A percentile compares a stretch with the other conserved stretches of the same genome.
Evolutionary conservation across 108 stramenopile species (phyloP).

Genomic region (Cyclotella choctawhatcheeana): DNA sequence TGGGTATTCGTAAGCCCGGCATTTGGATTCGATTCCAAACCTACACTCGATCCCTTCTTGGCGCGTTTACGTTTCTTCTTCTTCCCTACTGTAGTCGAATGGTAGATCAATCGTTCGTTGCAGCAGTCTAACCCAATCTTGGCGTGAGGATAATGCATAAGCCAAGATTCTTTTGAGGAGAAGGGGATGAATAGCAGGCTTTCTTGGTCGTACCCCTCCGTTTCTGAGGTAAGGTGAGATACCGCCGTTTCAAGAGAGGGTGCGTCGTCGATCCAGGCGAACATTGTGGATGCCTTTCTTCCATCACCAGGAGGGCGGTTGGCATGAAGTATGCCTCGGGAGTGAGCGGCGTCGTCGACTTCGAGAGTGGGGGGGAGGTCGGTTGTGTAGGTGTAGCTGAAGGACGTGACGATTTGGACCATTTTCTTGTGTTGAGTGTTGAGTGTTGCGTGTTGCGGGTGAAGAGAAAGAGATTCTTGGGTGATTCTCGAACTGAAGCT

Average conservation of each 20-base stretch:
- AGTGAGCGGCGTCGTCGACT: neutral
- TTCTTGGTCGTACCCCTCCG: neutral
- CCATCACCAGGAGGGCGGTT: neutral
- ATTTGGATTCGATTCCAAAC: neutral
- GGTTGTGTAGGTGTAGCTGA: neutral
- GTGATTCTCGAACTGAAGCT: no score
- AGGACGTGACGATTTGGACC: neutral
- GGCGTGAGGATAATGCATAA: neutral
- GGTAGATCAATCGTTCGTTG: neutral
- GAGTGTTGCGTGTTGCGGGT: no score
- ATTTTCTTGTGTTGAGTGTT: no score
- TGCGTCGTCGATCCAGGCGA: constrained; percentile 4
- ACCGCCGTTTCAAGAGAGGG: neutral
- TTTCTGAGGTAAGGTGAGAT: neutral
- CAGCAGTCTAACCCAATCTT: neutral
- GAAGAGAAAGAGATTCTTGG: no score
- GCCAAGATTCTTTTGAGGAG: neutral
- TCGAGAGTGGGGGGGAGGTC: neutral
- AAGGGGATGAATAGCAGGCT: neutral
- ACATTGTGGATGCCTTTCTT: neutral
- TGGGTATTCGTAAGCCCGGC: neutral
- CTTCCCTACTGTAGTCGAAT: neutral
- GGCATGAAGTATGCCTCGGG: neutral
- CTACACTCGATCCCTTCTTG: no score
- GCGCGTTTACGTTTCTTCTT: neutral